Conservation (phyloP, 202 grass and related monocot genomes). For the Dendrocalamus latiflorus region DNA sequence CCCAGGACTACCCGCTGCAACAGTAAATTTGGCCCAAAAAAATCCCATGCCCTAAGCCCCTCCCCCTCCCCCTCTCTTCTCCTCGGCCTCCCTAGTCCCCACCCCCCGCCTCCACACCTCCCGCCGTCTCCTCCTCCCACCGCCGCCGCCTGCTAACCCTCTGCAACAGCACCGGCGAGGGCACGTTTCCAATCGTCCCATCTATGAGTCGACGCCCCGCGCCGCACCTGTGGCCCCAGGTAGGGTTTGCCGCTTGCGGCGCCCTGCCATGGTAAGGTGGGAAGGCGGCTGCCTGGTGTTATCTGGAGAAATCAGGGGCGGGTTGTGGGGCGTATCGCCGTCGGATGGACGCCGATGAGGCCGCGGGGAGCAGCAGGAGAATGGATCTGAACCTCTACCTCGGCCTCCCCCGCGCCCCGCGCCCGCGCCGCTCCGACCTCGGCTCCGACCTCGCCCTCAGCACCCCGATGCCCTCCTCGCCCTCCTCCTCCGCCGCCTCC, state of each 20-base stretch:
- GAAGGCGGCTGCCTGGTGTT: background rate
- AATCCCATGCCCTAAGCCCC: no score
- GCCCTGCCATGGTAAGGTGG: slow-evolving; percentile 16
- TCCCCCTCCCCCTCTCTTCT: background rate
- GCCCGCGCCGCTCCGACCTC: no score
- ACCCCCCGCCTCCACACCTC: background rate
- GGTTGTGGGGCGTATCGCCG: background rate
- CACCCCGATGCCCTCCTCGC: slow-evolving; percentile 71
- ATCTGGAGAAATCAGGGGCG: background rate
- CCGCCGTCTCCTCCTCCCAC: background rate
- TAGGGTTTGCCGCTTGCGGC: slow-evolving; percentile 36
- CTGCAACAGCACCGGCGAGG: background rate
- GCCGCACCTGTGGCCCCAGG: background rate
- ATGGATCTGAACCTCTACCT: slow-evolving; percentile 99
- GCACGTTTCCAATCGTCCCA: no score
- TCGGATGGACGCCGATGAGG: slow-evolving; percentile 59
- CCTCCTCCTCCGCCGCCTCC: slow-evolving; percentile 60
- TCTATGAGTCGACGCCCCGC: background rate
- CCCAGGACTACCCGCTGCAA: no score
- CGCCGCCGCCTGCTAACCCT: slow-evolving; percentile 6
- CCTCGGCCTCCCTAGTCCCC: background rate
- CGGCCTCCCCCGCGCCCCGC: no score
- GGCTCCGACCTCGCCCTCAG: no score
- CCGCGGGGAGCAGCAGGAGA: slow-evolving; percentile 47
- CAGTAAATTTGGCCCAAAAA: no score